Conservation (phyloP, 768 basidiomycete genomes). For the Hericium coralloides region DNA sequence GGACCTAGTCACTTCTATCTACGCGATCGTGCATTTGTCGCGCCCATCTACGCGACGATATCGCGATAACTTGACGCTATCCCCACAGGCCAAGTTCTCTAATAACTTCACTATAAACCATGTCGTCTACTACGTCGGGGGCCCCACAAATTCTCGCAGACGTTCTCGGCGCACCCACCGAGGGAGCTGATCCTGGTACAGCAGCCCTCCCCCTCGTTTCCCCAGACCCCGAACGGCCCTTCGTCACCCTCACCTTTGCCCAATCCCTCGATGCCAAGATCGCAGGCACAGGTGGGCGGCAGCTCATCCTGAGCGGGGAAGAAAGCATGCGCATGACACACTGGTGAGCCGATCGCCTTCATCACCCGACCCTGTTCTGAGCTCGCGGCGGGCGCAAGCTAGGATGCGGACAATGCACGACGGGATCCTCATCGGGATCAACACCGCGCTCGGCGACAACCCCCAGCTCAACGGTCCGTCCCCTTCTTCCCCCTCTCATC, state of each 20-base stretch:
- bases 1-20: background rate
- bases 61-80: background rate
- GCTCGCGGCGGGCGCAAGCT: slow-evolving; percentile 7
- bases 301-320: slow-evolving; percentile 74
- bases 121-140: background rate
- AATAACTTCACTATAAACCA: background rate
- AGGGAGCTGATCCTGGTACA: slow-evolving; percentile 4
- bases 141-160: slow-evolving; percentile 6
- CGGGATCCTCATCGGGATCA: slow-evolving; percentile 84
- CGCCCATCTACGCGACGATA: background rate
- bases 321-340: slow-evolving; percentile 95
- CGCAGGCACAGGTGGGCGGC: slow-evolving; percentile 60
- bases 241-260: slow-evolving; percentile 78
- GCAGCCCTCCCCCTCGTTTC: slow-evolving; percentile 10
- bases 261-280: slow-evolving; percentile 87
- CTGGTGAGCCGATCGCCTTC: slow-evolving; percentile 41
- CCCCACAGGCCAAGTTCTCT: background rate
- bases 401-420: slow-evolving; percentile 94
- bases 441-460: slow-evolving; percentile 85
- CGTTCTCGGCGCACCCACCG: slow-evolving; percentile 7
- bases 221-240: slow-evolving; percentile 30
- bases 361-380: background rate
- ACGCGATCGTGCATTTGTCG: background rate
- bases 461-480: slow-evolving; percentile 85
- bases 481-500: background rate